phyloP scores from a whole-genome alignment of 2,329 filamentous ascomycete genomes.

The Curvularia hawaiiensis region DNA sequence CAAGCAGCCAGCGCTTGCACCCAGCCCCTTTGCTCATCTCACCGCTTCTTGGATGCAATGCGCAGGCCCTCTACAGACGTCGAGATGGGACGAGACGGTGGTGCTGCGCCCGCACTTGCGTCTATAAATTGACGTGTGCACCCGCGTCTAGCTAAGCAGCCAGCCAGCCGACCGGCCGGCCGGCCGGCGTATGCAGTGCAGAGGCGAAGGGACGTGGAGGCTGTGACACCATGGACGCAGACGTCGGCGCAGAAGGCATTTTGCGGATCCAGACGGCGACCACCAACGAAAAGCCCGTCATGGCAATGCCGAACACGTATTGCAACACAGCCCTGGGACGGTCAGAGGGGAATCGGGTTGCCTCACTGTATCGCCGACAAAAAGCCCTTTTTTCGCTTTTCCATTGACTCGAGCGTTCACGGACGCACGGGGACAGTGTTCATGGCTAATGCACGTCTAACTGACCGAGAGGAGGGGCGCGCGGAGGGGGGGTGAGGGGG shows the following conservation, averaged over 20 bases:
- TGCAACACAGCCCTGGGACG: conserved; percentile 22
- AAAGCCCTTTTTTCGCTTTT: conserved; percentile 20
- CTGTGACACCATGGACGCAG: conserved; percentile 1
- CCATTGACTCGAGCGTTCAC: conserved; percentile 29
- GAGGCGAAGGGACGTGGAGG: conserved; percentile 30
- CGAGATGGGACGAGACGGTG: neutral
- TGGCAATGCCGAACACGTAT: conserved; percentile 39
- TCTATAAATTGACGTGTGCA: conserved; percentile 13
- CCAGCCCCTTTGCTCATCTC: conserved; percentile 25
- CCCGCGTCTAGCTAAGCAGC: conserved; percentile 26
- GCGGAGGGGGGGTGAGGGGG: conserved; percentile 17
- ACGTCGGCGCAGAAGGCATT: conserved; percentile 17
- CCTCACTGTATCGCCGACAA: conserved; percentile 19
- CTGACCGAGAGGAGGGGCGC: conserved; percentile 11
- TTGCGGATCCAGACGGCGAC: conserved; percentile 33
- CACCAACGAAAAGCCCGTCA: conserved; percentile 25
- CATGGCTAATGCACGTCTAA: conserved; percentile 43
- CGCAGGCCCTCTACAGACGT: conserved; percentile 37
- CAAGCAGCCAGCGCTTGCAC: conserved; percentile 15
- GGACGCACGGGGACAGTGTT: conserved; percentile 44
- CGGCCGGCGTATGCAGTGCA: conserved; percentile 2
- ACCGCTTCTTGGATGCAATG: conserved; percentile 38
- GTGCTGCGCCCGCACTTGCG: conserved; percentile 28
- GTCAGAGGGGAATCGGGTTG: conserved; percentile 8
- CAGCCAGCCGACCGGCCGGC: neutral